phyloP scores from a whole-genome alignment of 768 basidiomycete genomes.

The Kwoniella dendrophila region DNA sequence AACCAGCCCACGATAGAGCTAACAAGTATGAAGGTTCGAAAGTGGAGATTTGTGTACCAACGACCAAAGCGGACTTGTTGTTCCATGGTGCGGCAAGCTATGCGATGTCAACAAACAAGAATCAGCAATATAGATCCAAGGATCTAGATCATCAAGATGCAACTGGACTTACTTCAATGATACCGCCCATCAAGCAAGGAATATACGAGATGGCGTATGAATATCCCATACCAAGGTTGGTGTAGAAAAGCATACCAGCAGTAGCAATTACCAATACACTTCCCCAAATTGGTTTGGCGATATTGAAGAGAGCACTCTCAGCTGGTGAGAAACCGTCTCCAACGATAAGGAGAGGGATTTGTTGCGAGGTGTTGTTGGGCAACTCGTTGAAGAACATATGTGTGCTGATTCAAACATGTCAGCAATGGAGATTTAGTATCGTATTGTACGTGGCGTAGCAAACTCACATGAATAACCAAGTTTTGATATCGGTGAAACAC shows the following conservation, averaged over 20 bases:
- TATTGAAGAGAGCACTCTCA: constrained; percentile 9
- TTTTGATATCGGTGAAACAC: constrained; percentile 10
- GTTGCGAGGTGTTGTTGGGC: constrained; percentile 8
- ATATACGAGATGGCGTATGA: constrained; percentile 11
- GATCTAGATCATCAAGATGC: background rate
- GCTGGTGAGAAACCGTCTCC: constrained; percentile 1
- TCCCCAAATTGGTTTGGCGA: constrained; percentile 6
- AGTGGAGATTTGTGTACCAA: constrained; percentile 13
- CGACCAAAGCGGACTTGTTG: constrained; percentile 9
- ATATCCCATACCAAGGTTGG: constrained; percentile 8
- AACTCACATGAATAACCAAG: constrained; percentile 13
- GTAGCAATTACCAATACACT: background rate
- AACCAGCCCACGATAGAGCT: constrained; percentile 5
- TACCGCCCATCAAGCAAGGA: constrained; percentile 4
- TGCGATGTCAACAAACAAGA: background rate
- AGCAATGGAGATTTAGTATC: background rate
- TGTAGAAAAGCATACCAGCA: constrained; percentile 1
- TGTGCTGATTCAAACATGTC: background rate
- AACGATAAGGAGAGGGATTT: constrained; percentile 5
- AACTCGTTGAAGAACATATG: constrained; percentile 15
- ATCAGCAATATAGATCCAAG: background rate
- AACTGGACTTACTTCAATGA: constrained; percentile 2
- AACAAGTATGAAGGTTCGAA: constrained; percentile 13
- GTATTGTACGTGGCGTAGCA: background rate
- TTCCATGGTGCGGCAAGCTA: constrained; percentile 7